Evolutionary conservation across 148 eudicot species (phyloP).

Genomic region (Simmondsia chinensis): DNA sequence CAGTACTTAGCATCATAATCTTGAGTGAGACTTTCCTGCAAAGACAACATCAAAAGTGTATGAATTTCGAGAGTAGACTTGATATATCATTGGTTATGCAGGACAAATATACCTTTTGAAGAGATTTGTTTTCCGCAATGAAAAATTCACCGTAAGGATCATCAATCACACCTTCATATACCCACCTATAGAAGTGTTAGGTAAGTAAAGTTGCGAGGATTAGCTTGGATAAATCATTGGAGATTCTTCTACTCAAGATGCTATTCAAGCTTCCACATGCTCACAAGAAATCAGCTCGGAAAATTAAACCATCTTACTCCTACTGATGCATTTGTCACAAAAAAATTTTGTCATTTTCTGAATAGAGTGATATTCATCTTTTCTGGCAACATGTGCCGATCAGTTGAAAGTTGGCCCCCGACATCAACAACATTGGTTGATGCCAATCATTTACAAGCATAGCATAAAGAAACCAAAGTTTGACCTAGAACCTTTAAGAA

Average conservation of each 20-base stretch:
- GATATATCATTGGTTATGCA: neutral
- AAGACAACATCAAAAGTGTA: conserved; percentile 9
- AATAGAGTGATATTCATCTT: no score
- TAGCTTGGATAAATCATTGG: conserved; percentile 1
- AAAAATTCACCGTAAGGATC: conserved; percentile 95
- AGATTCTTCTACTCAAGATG: neutral
- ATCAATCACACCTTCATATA: conserved; percentile 97
- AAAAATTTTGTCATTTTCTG: no score
- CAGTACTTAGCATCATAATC: conserved; percentile 95
- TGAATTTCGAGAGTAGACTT: conserved; percentile 5
- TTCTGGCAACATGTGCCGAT: no score
- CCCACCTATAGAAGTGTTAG: conserved; percentile 50
- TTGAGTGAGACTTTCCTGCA: conserved; percentile 85
- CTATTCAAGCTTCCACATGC: neutral
- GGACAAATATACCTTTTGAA: conserved; percentile 59
- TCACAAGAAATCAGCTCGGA: neutral
- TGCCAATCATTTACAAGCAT: no score
- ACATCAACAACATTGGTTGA: no score
- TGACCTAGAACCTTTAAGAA: no score
- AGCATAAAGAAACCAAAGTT: no score
- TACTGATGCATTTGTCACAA: no score
- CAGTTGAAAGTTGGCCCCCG: no score
- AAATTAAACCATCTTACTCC: no score
- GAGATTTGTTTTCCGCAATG: conserved; percentile 85
- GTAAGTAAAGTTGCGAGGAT: neutral